Conservation (phyloP, 805 yeast genomes). For the Teunomyces pallodes region DNA sequence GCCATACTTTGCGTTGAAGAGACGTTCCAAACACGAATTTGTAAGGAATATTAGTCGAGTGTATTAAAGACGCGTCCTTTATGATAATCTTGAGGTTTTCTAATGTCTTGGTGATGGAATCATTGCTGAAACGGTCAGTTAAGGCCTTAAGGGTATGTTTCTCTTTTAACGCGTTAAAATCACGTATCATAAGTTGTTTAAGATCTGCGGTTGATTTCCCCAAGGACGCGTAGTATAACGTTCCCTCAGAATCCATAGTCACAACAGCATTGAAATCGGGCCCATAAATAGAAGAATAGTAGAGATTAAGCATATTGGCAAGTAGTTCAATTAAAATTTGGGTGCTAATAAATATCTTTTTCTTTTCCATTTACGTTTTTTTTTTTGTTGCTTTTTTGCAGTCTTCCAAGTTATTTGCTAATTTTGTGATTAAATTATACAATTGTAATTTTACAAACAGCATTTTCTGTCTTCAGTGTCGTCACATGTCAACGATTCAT, state of each 20-base stretch:
- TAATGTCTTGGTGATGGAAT: conserved; percentile 8
- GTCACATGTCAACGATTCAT: conserved; percentile 33
- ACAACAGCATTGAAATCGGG: conserved; percentile 11
- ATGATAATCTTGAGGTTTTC: conserved; percentile 7
- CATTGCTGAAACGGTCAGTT: background rate
- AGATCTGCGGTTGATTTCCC: conserved; percentile 9
- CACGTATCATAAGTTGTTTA: conserved; percentile 9
- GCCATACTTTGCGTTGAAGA: conserved; percentile 40
- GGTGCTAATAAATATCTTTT: background rate
- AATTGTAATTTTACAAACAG: conserved; percentile 12
- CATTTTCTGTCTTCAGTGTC: conserved; percentile 25
- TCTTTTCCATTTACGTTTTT: background rate
- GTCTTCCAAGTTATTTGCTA: too few relatives aligned
- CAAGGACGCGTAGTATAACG: conserved; percentile 19
- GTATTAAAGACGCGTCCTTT: conserved; percentile 11
- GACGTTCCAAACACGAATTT: conserved; percentile 37
- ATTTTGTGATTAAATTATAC: background rate
- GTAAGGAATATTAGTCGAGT: conserved; percentile 14
- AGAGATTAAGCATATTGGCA: conserved; percentile 7
- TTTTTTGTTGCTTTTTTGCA: background rate
- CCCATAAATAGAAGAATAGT: conserved; percentile 11
- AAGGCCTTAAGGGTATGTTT: conserved; percentile 1
- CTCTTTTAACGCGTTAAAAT: conserved; percentile 9
- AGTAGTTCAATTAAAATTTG: background rate
- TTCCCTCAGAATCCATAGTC: conserved; percentile 14